Percentiles rank a stretch among this genome's conserved stretches.
Evolutionary conservation across 2,329 filamentous ascomycete species (phyloP).

Genomic region (Elsinoe perseae): DNA sequence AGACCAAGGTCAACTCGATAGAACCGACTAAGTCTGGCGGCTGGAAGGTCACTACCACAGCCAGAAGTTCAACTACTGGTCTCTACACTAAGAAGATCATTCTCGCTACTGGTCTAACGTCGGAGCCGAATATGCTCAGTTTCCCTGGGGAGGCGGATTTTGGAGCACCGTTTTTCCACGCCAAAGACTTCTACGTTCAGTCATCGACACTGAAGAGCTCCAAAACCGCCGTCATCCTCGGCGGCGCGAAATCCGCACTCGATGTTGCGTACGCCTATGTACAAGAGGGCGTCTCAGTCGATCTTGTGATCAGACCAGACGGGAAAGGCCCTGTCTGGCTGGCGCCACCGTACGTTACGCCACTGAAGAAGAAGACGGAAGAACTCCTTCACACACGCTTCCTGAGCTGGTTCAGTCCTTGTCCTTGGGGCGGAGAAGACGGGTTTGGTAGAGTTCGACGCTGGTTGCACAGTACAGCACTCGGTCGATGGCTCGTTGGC

Average conservation of each 20-base stretch:
- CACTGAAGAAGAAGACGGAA: conserved; percentile 60
- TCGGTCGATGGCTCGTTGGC: conserved; percentile 50
- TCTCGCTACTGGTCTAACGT: conserved; percentile 55
- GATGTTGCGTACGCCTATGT: conserved; percentile 55
- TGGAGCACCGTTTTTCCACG: conserved; percentile 49
- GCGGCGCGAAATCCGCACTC: conserved; percentile 56
- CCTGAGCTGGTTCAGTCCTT: conserved; percentile 67
- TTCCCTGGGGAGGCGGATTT: conserved; percentile 47
- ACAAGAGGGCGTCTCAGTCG: conserved; percentile 44
- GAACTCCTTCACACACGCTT: conserved; percentile 59
- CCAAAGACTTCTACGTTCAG: conserved; percentile 43
- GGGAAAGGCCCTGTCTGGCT: conserved; percentile 56
- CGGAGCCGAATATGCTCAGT: conserved; percentile 47
- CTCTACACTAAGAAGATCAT: conserved; percentile 44
- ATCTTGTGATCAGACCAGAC: conserved; percentile 52
- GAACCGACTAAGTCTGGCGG: conserved; percentile 30
- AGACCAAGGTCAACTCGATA: conserved; percentile 45
- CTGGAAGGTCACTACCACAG: conserved; percentile 20
- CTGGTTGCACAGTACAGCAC: conserved; percentile 50
- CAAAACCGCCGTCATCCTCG: conserved; percentile 47
- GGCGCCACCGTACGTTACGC: conserved; percentile 55
- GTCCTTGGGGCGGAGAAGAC: conserved; percentile 59
- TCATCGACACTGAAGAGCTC: conserved; percentile 31
- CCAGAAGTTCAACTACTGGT: not conserved
- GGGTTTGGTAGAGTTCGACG: conserved; percentile 49